Evolutionary conservation across 495 filamentous ascomycete species (phyloP).

Genomic region (Penicillium argentinense): DNA sequence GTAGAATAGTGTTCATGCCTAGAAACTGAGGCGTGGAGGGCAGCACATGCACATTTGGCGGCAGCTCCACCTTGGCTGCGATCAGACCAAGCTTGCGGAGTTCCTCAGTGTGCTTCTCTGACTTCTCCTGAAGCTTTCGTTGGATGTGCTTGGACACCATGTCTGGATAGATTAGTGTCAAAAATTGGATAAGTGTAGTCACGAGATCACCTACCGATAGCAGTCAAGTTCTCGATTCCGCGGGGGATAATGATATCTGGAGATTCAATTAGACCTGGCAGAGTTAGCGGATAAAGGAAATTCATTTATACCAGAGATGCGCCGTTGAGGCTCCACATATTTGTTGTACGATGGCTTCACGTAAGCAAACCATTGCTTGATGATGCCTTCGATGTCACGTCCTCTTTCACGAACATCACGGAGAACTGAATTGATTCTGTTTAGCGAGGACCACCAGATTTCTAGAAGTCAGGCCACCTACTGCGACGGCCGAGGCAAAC

Average conservation of each 20-base stretch:
- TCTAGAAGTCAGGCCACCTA: constrained; percentile 54
- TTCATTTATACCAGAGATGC: constrained; percentile 60
- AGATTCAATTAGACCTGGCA: constrained; percentile 12
- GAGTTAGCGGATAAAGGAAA: not conserved
- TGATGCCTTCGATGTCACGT: constrained; percentile 86
- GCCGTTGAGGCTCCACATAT: constrained; percentile 87
- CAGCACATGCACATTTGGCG: constrained; percentile 68
- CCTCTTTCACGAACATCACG: constrained; percentile 85
- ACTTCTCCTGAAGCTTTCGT: constrained; percentile 81
- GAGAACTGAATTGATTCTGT: constrained; percentile 63
- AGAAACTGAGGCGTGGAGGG: constrained; percentile 72
- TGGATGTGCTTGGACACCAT: constrained; percentile 93
- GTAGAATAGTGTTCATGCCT: constrained; percentile 88
- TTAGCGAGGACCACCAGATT: too few species aligned
- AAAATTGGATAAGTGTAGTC: not conserved
- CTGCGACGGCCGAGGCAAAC: constrained; percentile 89
- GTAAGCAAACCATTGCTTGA: constrained; percentile 96
- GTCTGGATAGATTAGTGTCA: constrained; percentile 40
- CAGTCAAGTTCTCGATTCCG: constrained; percentile 89
- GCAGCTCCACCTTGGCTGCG: constrained; percentile 68
- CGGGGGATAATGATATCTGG: constrained; percentile 91
- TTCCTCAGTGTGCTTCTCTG: constrained; percentile 72
- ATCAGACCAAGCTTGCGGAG: constrained; percentile 69
- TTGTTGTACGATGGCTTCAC: constrained; percentile 94
- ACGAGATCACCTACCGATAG: constrained; percentile 64